These are phyloP conservation scores for Penicillium manginii DNA, from an alignment of 495 filamentous ascomycete species.

Conservation along the genomic window DNA sequence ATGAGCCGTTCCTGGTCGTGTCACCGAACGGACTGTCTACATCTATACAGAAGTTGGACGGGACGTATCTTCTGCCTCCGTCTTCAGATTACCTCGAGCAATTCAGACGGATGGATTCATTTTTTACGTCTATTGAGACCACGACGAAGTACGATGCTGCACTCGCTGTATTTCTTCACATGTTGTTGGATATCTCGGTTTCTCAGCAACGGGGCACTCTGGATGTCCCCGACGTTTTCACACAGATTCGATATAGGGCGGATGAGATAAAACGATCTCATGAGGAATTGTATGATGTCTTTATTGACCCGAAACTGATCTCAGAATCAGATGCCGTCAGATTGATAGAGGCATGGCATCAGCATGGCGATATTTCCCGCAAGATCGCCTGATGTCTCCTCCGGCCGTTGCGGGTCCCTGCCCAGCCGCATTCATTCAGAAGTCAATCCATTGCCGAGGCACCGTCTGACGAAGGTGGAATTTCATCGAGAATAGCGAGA, in stretches of 20 bases:
- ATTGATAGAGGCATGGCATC: not conserved
- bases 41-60: not conserved
- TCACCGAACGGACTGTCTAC: not conserved
- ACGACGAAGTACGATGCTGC: not conserved
- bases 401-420: too few relatives aligned
- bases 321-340: not conserved
- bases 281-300: not conserved
- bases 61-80: not conserved
- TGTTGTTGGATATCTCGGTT: not conserved
- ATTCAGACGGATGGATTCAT: not conserved
- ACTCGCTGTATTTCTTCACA: not conserved
- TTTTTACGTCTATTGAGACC: not conserved
- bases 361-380: not conserved
- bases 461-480: too few relatives aligned
- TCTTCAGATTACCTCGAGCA: not conserved
- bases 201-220: not conserved
- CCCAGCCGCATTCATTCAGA: too few relatives aligned
- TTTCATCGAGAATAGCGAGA: too few relatives aligned
- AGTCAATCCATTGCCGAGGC: too few relatives aligned
- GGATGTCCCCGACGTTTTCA: not conserved
- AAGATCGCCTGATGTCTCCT: too few relatives aligned
- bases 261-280: not conserved
- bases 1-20: too few relatives aligned
- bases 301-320: not conserved
- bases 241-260: not conserved